These are phyloP conservation scores for Phaeosphaeria sp. DNA, from an alignment of 2,329 filamentous ascomycete genomes.

Conservation along the genomic window DNA sequence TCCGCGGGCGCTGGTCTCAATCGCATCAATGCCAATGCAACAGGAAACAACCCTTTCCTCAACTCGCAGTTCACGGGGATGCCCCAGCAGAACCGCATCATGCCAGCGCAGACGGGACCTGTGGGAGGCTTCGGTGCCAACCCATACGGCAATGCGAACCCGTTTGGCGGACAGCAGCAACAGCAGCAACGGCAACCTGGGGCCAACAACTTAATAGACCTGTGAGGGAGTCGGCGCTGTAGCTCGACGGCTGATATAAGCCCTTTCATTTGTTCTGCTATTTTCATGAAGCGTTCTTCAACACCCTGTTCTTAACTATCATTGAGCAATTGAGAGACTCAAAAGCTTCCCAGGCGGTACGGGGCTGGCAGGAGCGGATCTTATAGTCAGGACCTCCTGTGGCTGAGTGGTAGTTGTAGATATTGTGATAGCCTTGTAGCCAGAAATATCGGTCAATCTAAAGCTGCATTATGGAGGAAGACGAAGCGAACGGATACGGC, in stretches of 20 bases:
- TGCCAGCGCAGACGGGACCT: slow-evolving; percentile 61
- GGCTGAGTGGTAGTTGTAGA: slow-evolving; percentile 16
- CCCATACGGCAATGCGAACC: slow-evolving; percentile 58
- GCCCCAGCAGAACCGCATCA: slow-evolving; percentile 56
- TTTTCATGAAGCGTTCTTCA: slow-evolving; percentile 22
- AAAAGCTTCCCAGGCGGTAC: slow-evolving; percentile 18
- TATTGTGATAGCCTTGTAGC: slow-evolving; percentile 23
- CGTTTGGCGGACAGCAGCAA: slow-evolving; percentile 61
- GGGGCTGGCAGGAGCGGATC: slow-evolving; percentile 4
- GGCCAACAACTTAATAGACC: slow-evolving; percentile 67
- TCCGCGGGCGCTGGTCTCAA: slow-evolving; percentile 84
- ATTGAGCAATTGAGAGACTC: slow-evolving; percentile 16
- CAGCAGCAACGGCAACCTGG: slow-evolving; percentile 53
- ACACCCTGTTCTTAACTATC: slow-evolving; percentile 11
- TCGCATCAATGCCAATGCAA: slow-evolving; percentile 70
- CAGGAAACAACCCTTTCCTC: slow-evolving; percentile 89
- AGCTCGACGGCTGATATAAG: neutral
- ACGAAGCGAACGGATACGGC: neutral
- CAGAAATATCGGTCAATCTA: slow-evolving; percentile 6
- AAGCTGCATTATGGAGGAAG: neutral
- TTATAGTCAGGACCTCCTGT: neutral
- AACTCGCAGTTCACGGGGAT: slow-evolving; percentile 80
- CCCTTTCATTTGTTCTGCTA: slow-evolving; percentile 29
- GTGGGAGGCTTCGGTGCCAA: slow-evolving; percentile 54
- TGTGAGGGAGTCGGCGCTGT: slow-evolving; percentile 47